Percentiles rank a stretch among this genome's conserved stretches.
These are phyloP conservation scores for Neckera pumila DNA, from an alignment of 225 moss, liverwort and hornwort genomes.

Conservation along the genomic window DNA sequence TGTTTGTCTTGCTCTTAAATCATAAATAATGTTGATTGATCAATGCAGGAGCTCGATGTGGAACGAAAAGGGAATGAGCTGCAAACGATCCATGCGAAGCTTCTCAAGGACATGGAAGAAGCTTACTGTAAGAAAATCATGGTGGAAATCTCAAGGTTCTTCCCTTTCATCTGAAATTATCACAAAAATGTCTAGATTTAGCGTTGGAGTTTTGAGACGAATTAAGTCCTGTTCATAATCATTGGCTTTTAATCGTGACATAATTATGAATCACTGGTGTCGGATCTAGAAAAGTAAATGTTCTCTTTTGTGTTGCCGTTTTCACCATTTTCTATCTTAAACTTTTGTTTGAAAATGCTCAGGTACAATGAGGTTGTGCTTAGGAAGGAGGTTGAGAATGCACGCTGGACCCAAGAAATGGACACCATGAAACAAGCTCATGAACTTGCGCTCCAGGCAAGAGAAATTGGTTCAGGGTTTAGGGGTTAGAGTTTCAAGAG, in stretches of 20 bases:
- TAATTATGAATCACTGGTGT: not conserved
- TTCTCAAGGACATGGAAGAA: conserved; percentile 65
- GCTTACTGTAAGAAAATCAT: conserved; percentile 63
- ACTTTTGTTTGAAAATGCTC: not conserved
- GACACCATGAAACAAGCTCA: conserved; percentile 18
- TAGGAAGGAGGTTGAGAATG: conserved; percentile 9
- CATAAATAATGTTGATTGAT: not conserved
- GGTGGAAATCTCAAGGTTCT: conserved; percentile 66
- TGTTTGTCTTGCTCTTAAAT: not conserved
- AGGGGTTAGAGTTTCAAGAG: not conserved
- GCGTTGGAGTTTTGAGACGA: not conserved
- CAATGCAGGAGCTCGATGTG: conserved; percentile 47
- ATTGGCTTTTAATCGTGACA: not conserved
- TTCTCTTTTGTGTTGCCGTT: not conserved
- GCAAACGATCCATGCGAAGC: conserved; percentile 39
- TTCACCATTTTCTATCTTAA: not conserved
- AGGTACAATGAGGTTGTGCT: conserved; percentile 17
- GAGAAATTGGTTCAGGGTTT: not conserved
- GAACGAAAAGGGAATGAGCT: conserved; percentile 45
- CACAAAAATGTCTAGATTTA: not conserved
- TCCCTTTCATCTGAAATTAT: not conserved
- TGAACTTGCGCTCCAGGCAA: conserved; percentile 18
- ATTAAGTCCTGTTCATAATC: not conserved
- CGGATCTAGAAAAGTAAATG: not conserved
- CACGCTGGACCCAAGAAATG: conserved; percentile 14